Percentiles rank a stretch among this genome's conserved stretches.
phyloP scores from a whole-genome alignment of 2,329 filamentous ascomycete genomes.

The Colletotrichum paranaense region DNA sequence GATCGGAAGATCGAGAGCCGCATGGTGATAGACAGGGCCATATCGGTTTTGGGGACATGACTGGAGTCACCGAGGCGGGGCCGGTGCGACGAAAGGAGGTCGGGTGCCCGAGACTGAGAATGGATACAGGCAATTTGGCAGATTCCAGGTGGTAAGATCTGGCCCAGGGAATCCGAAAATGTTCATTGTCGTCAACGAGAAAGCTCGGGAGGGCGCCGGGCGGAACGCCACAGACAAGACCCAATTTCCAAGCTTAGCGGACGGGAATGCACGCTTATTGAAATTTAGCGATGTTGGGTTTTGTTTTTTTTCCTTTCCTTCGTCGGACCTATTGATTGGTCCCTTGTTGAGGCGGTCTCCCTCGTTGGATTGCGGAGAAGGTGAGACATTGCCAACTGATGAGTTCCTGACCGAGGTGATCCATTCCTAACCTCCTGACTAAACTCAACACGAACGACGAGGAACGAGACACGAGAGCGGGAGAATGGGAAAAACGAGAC shows the following conservation, averaged over 20 bases:
- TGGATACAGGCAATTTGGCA: neutral
- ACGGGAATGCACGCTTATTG: constrained; percentile 16
- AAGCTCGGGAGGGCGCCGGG: constrained; percentile 20
- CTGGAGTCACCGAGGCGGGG: neutral
- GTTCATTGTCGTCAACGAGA: constrained; percentile 5
- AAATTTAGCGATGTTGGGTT: neutral
- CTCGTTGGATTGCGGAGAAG: constrained; percentile 33
- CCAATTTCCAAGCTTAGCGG: constrained; percentile 10
- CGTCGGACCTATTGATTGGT: constrained; percentile 17
- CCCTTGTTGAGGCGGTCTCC: constrained; percentile 24
- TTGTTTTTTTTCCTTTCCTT: neutral
- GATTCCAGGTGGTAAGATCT: neutral
- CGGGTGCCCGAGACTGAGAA: neutral
- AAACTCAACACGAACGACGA: neutral
- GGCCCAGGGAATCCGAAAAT: constrained; percentile 9
- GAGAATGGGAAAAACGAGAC: neutral
- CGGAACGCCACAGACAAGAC: constrained; percentile 12
- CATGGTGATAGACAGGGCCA: constrained; percentile 31
- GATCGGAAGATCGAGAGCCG: constrained; percentile 5
- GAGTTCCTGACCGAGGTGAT: constrained; percentile 25
- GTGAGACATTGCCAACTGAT: constrained; percentile 26
- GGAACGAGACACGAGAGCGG: neutral
- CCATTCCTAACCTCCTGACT: constrained; percentile 30
- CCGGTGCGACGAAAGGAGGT: neutral
- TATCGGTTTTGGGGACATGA: neutral